Evolutionary conservation across 1,284 basidiomycete species (phyloP), one percentile per base, ranked within the genome.

Genomic region (Pascua sp.): DNA sequence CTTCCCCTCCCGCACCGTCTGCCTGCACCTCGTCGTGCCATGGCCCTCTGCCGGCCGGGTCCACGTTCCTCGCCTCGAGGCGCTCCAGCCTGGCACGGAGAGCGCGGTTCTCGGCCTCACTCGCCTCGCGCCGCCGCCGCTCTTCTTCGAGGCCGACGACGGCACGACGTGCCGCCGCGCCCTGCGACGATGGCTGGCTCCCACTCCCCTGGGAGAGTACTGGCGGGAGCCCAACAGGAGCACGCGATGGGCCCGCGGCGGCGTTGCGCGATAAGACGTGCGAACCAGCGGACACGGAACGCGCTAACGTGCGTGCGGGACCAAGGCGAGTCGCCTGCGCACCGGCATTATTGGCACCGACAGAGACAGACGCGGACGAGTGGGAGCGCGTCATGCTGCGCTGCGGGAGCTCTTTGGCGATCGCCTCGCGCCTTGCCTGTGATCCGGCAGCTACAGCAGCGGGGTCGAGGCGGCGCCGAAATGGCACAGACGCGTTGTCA

Each of bases 121-220:
- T 47, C 44, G 40, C 55, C 8, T 58, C 49, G 3, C 72, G 69
- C n/a, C 65, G 40, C 24, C 59, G 56, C 17, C 60, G 57, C 55
- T 73, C 68, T 17, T 64, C 61, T 32, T 72, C 71, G 37, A 72
- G 57, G 45, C 70, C 70, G 0, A 72, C 53, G 1, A 63, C 68
- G 0, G 69, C 60, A 36, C 63, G 56, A 5, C 73, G 63, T 5
- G 69, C 65, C 0, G 59, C 47, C 0, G 65, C 62, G 1, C 72
- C 72, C 49, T 72, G 69, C 11, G 69, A 71, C 5, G 66, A 43
- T 5, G 63, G 49, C 15, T 55, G 60, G 42, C 51, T 59, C 36
- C 59, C 49, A 42, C 51, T 59, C 39, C 59, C 49, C 24, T 71
- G 67, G 8, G 71, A 73, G 2, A 64, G 53, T 15, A 73, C 71